Base-by-base conservation (phyloP, 345 rosid species). In the Turnera subulata region DNA sequence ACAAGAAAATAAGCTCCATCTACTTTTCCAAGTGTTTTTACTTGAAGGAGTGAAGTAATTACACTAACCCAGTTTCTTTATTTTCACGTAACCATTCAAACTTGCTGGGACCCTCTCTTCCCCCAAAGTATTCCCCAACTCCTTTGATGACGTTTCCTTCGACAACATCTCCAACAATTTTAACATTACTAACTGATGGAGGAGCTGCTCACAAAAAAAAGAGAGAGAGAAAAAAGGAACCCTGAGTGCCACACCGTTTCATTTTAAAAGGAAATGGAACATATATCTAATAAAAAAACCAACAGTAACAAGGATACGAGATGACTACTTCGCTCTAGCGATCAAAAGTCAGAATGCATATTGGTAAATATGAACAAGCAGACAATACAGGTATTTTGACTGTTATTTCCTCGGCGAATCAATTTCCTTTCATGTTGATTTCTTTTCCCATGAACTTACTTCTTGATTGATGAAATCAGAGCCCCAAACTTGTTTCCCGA, bases 71-170 rank as follows among this genome's bases (percentile, higher is more conserved):
- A 14, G 78, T 80, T 71, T 86, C 88, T 65, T 66, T 79, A 73
- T 75, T 80, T 76, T 89, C 85, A 16, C 84, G 80, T 60, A 86
- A 71, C 98, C 98, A 92, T 56, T 92, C 82, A 66, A 86, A 92
- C 83, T 83, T 89, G 89, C 95, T 92, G 19, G 98, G 98, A 65
- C 98, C 96, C 67, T 92, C 98, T 81, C 71, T 79, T 68, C 98
- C 98, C 51, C 98, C 98, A 76, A 92, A 92, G 82, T 92, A 92
- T 62, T 83, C 76, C 43, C 95, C 98, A 66, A 66, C 80, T 55
- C 96, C 96, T 77, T 81, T 89, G 53, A 92, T 63, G 48, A 72
- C 40, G 75, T 68, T 74, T 62, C 91, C 95, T 83, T 92, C 98
- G 64, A 92, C 80, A 63, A 70, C 59, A 69, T 86, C 95, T 75